phyloP scores from a whole-genome alignment of 768 basidiomycete genomes.

The Cystobasidiopsis lactophilus region DNA sequence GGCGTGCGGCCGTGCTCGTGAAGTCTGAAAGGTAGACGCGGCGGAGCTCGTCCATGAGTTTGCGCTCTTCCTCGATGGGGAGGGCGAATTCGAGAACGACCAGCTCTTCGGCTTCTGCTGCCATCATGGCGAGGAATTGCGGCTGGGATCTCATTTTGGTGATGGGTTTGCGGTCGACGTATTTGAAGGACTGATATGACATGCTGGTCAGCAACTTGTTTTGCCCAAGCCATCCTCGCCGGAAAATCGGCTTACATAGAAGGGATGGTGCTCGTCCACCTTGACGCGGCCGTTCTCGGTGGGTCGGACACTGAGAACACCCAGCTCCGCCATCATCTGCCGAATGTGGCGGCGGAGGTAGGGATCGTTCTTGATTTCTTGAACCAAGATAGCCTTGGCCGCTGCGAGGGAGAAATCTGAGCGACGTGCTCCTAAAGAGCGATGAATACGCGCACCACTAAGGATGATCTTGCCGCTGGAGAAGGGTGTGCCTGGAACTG shows the following conservation, averaged over 20 bases:
- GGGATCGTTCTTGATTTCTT: conserved; percentile 84
- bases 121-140: conserved; percentile 75
- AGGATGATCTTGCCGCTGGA: conserved; percentile 1
- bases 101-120: conserved; percentile 71
- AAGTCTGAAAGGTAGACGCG: conserved; percentile 66
- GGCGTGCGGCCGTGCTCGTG: conserved; percentile 59
- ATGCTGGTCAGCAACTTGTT: neutral
- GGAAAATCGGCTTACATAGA: conserved; percentile 25
- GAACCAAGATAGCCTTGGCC: conserved; percentile 47
- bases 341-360: conserved; percentile 58
- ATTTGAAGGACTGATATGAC: conserved; percentile 64
- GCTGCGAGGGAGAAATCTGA: conserved; percentile 12
- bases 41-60: conserved; percentile 50
- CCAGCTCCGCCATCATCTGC: conserved; percentile 48
- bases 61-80: conserved; percentile 38
- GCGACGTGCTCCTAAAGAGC: neutral
- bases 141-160: conserved; percentile 27
- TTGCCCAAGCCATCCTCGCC: neutral
- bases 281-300: conserved; percentile 54
- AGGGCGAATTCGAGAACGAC: conserved; percentile 53
- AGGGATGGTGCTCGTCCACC: conserved; percentile 32
- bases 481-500: conserved; percentile 12
- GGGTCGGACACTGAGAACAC: conserved; percentile 53
- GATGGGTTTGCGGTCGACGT: conserved; percentile 57
- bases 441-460: neutral